Evolutionary conservation across 1,284 basidiomycete genomes (phyloP).

Genomic region (Cutaneotrichosporon dermatis): DNA sequence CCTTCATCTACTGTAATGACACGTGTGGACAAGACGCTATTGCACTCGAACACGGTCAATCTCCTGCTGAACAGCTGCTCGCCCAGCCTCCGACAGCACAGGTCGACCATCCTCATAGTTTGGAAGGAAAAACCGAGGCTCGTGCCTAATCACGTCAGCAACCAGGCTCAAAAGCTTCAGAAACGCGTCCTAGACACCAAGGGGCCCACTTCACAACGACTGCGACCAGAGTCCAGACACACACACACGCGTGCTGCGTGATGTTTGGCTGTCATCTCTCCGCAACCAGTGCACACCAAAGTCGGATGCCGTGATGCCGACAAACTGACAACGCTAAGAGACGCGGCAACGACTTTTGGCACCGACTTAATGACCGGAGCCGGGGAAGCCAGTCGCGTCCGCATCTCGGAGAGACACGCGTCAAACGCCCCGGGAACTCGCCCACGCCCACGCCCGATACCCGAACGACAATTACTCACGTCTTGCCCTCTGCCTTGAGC

Average conservation of each 20-base stretch:
- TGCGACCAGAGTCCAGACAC: no score
- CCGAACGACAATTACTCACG: constrained; percentile 57
- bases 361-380: no score
- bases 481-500: constrained; percentile 68
- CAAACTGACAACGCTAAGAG: no score
- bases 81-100: constrained; percentile 64
- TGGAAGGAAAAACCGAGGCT: constrained; percentile 72
- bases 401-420: no score
- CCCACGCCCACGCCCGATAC: not conserved
- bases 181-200: not conserved
- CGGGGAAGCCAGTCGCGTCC: no score
- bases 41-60: constrained; percentile 37
- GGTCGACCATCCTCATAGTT: constrained; percentile 71
- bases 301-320: no score
- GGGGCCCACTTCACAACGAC: no score
- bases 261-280: no score
- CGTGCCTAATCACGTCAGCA: constrained; percentile 57
- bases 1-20: not conserved
- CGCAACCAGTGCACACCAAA: no score
- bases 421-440: no score
- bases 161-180: not conserved
- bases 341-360: no score
- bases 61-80: constrained; percentile 66
- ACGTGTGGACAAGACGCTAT: not conserved
- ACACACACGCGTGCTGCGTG: no score